These are phyloP conservation scores for Yamadazyma laniorum DNA, from an alignment of 805 yeast genomes.

Conservation along the genomic window DNA sequence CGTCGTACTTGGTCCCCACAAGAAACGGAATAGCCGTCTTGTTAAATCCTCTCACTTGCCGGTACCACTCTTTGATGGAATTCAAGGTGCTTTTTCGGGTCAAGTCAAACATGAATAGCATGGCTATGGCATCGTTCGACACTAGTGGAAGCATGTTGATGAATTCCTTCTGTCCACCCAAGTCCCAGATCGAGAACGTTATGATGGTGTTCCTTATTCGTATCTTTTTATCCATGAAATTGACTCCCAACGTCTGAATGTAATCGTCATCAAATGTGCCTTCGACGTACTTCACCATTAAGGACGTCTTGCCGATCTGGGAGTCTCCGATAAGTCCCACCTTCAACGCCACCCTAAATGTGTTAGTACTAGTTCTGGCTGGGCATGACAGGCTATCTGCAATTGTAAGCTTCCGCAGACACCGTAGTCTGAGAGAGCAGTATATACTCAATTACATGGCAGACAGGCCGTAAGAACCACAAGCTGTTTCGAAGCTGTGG, in stretches of 20 bases:
- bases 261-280: constrained; percentile 89
- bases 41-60: constrained; percentile 87
- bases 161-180: constrained; percentile 94
- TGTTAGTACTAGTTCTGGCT: constrained; percentile 25
- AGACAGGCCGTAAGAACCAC: too few relatives aligned
- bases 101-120: constrained; percentile 83
- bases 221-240: constrained; percentile 88
- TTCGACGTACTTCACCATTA: constrained; percentile 97
- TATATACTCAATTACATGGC: too few relatives aligned
- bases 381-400: too few relatives aligned
- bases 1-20: constrained; percentile 91
- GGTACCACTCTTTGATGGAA: constrained; percentile 92
- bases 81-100: constrained; percentile 82
- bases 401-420: too few relatives aligned
- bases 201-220: constrained; percentile 82
- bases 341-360: constrained; percentile 60
- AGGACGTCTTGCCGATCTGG: constrained; percentile 91
- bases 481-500: too few relatives aligned
- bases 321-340: constrained; percentile 95
- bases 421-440: too few relatives aligned
- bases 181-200: constrained; percentile 90
- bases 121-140: constrained; percentile 87
- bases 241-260: constrained; percentile 92
- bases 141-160: constrained; percentile 94
- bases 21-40: constrained; percentile 86